Percentiles rank a stretch among this genome's conserved stretches.
Conservation (phyloP, 2,329 filamentous ascomycete genomes). For the Neonectria hederae region DNA sequence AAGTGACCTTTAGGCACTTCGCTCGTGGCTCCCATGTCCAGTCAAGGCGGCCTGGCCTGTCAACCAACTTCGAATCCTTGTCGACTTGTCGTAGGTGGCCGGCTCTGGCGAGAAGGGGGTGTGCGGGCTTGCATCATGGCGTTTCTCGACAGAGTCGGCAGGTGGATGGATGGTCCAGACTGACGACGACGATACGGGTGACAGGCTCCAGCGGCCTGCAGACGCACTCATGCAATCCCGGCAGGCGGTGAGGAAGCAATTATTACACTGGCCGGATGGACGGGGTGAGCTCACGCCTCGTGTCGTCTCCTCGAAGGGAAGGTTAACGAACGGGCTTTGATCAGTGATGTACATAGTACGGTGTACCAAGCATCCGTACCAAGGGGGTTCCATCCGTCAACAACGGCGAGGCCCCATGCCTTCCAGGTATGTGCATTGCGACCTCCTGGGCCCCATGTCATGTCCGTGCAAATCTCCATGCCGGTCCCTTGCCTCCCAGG, state of each 20-base stretch:
- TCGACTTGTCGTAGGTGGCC: slow-evolving; percentile 26
- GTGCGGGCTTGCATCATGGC: slow-evolving; percentile 31
- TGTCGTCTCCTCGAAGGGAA: not conserved
- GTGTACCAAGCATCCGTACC: slow-evolving; percentile 2
- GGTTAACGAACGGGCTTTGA: not conserved
- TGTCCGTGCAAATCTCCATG: slow-evolving; percentile 13
- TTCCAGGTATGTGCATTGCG: slow-evolving; percentile 1
- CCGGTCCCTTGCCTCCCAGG: slow-evolving; percentile 13
- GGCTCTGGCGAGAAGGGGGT: slow-evolving; percentile 12
- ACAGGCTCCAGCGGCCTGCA: slow-evolving; percentile 34
- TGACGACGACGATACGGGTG: slow-evolving; percentile 27
- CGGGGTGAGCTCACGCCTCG: slow-evolving; percentile 10
- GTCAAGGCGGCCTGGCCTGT: slow-evolving; percentile 35
- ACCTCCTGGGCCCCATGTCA: slow-evolving; percentile 6
- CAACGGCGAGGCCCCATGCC: slow-evolving; percentile 13
- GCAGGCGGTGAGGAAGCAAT: slow-evolving; percentile 39
- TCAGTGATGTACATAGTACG: not conserved
- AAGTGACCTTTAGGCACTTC: slow-evolving; percentile 30
- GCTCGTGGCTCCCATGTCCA: slow-evolving; percentile 43
- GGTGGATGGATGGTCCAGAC: slow-evolving; percentile 21
- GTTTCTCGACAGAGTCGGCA: slow-evolving; percentile 26
- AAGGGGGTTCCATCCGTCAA: slow-evolving; percentile 9
- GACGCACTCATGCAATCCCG: slow-evolving; percentile 32
- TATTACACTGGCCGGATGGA: slow-evolving; percentile 19
- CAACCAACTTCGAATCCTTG: slow-evolving; percentile 35